These are phyloP conservation scores for Eragrostis nindensis DNA, from an alignment of 176 grass and related monocot genomes.

Conservation along the genomic window DNA sequence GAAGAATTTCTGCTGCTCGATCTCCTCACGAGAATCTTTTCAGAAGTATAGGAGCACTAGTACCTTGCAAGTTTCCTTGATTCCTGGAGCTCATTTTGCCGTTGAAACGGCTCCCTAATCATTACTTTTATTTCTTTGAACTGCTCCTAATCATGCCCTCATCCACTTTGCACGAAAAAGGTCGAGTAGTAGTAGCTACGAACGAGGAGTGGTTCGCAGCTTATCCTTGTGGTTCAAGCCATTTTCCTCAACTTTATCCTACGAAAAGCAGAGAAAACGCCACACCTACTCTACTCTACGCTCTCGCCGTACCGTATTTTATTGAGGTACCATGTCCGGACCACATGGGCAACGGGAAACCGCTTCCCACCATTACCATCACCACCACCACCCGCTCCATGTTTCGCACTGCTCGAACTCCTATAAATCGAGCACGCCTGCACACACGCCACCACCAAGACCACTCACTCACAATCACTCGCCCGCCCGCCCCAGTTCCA, in stretches of 20 bases:
- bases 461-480: background rate
- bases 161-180: background rate
- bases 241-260: no score
- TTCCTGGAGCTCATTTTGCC: conserved; percentile 15
- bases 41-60: no score
- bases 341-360: conserved; percentile 43
- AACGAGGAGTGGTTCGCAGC: conserved; percentile 16
- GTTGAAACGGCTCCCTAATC: background rate
- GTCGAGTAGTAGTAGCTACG: background rate
- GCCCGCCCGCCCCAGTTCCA: background rate
- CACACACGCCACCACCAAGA: background rate
- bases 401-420: background rate
- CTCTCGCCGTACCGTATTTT: conserved; percentile 2
- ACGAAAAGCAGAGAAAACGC: no score
- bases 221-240: background rate
- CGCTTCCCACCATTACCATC: conserved; percentile 17
- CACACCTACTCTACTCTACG: conserved; percentile 25
- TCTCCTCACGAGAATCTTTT: background rate
- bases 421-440: background rate
- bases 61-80: conserved; percentile 13
- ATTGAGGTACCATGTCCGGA: conserved; percentile 10
- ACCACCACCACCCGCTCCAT: background rate
- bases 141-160: no score
- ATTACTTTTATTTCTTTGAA: no score
- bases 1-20: background rate